Conservation (phyloP, 805 yeast genomes). For the Candida ponderosae region DNA sequence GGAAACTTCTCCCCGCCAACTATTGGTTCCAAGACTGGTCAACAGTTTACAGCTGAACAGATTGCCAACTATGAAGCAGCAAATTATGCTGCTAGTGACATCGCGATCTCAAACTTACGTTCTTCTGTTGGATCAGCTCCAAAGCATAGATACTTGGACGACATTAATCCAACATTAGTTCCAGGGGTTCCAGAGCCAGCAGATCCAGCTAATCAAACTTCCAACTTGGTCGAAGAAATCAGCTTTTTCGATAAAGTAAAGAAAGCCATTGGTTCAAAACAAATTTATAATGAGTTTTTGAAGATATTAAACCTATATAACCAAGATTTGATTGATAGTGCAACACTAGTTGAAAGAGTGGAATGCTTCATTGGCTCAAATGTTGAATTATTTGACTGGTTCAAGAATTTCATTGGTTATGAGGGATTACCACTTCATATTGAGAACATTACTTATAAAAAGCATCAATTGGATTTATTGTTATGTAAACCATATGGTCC, state of each 20-base stretch:
- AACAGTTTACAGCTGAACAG: constrained; percentile 7
- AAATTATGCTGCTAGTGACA: constrained; percentile 18
- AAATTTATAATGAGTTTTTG: constrained; percentile 84
- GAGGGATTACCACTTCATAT: constrained; percentile 80
- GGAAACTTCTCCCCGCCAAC: constrained; percentile 78
- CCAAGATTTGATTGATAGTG: constrained; percentile 82
- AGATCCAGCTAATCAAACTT: constrained; percentile 42
- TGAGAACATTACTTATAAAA: constrained; percentile 80
- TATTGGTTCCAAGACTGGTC: constrained; percentile 18
- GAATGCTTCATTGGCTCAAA: constrained; percentile 80
- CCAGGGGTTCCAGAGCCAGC: constrained; percentile 86
- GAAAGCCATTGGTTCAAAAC: constrained; percentile 80
- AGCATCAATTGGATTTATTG: constrained; percentile 84
- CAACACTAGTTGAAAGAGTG: constrained; percentile 73
- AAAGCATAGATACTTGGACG: constrained; percentile 17
- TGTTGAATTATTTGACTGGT: constrained; percentile 81
- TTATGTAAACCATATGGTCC: constrained; percentile 94
- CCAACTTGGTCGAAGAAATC: constrained; percentile 75
- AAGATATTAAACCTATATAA: constrained; percentile 82
- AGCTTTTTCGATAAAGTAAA: constrained; percentile 89
- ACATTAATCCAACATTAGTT: constrained; percentile 58
- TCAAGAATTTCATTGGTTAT: constrained; percentile 83
- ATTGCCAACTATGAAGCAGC: constrained; percentile 8
- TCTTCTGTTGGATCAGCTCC: constrained; percentile 19
- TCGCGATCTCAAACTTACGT: constrained; percentile 29